A percentile compares a stretch with the other conserved stretches of the same genome.
Conservation (phyloP, 2,329 filamentous ascomycete genomes). For the Hymenoscyphus infarciens region DNA sequence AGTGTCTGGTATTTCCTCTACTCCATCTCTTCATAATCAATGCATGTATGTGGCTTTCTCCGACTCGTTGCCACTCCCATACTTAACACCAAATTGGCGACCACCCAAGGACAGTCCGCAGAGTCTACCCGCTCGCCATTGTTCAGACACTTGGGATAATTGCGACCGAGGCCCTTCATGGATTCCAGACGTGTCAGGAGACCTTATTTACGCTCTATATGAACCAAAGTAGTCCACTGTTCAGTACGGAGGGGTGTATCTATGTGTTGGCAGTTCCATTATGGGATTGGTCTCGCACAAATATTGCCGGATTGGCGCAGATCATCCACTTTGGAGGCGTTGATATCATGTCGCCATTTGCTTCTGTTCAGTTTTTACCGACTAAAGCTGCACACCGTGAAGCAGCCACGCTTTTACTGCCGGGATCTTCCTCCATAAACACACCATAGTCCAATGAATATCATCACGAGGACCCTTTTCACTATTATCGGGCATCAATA, state of each 20-base stretch:
- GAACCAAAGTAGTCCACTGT: neutral
- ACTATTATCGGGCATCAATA: slow-evolving; percentile 9
- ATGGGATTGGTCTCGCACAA: neutral
- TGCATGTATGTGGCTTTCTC: slow-evolving; percentile 13
- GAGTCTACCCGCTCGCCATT: slow-evolving; percentile 3
- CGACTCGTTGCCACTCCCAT: slow-evolving; percentile 11
- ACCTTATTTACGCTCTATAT: neutral
- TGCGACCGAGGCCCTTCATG: neutral
- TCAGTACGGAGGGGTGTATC: neutral
- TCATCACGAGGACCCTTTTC: slow-evolving; percentile 12
- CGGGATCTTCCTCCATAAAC: slow-evolving; percentile 15
- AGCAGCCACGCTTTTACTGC: slow-evolving; percentile 20
- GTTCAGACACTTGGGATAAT: neutral
- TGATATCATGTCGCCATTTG: slow-evolving; percentile 11
- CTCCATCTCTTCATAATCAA: neutral
- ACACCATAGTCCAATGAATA: slow-evolving; percentile 23
- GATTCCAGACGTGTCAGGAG: neutral
- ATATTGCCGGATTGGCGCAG: slow-evolving; percentile 5
- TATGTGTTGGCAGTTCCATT: slow-evolving; percentile 3
- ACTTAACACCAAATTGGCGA: slow-evolving; percentile 8
- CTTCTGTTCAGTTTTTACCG: slow-evolving; percentile 12
- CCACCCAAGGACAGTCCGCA: slow-evolving; percentile 2
- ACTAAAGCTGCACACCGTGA: slow-evolving; percentile 20
- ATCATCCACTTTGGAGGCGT: slow-evolving; percentile 10
- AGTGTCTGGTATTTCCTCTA: slow-evolving; percentile 8